Percentiles rank a stretch among this genome's conserved stretches.
Evolutionary conservation across 2,329 filamentous ascomycete genomes (phyloP).

Genomic region (Calonectria pseudoturangicola): DNA sequence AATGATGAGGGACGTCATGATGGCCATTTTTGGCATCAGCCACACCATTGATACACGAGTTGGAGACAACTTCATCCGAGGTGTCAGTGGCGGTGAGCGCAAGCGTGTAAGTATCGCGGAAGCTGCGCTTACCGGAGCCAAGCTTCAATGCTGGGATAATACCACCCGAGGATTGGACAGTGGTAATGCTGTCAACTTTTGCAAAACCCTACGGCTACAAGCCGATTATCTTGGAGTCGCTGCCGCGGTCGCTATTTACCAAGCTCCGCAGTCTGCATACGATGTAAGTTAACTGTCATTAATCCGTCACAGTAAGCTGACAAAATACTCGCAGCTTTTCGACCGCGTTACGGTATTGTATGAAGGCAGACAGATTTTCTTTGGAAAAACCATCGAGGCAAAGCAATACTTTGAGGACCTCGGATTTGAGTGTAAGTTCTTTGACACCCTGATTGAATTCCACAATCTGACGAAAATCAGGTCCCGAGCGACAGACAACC

Average conservation of each 20-base stretch:
- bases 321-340: slow-evolving; percentile 73
- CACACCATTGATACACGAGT: slow-evolving; percentile 84
- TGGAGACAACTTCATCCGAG: slow-evolving; percentile 80
- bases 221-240: slow-evolving; percentile 54
- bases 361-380: slow-evolving; percentile 81
- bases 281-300: slow-evolving; percentile 57
- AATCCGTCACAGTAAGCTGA: not conserved
- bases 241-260: slow-evolving; percentile 69
- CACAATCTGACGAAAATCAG: slow-evolving; percentile 5
- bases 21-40: slow-evolving; percentile 85
- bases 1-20: slow-evolving; percentile 71
- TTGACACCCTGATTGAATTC: rapidly evolving
- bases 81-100: slow-evolving; percentile 85
- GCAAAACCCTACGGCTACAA: slow-evolving; percentile 50
- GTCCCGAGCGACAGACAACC: slow-evolving; percentile 53
- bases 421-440: slow-evolving; percentile 50
- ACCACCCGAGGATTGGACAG: slow-evolving; percentile 56
- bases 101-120: slow-evolving; percentile 88
- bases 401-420: slow-evolving; percentile 75
- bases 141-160: slow-evolving; percentile 59
- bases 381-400: slow-evolving; percentile 74
- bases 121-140: slow-evolving; percentile 63
- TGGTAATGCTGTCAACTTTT: slow-evolving; percentile 55
- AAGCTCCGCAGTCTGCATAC: slow-evolving; percentile 76
- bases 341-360: slow-evolving; percentile 82